Base-by-base conservation (phyloP, 2,329 filamentous ascomycete genomes). In the Fusarium sarcochroum region DNA sequence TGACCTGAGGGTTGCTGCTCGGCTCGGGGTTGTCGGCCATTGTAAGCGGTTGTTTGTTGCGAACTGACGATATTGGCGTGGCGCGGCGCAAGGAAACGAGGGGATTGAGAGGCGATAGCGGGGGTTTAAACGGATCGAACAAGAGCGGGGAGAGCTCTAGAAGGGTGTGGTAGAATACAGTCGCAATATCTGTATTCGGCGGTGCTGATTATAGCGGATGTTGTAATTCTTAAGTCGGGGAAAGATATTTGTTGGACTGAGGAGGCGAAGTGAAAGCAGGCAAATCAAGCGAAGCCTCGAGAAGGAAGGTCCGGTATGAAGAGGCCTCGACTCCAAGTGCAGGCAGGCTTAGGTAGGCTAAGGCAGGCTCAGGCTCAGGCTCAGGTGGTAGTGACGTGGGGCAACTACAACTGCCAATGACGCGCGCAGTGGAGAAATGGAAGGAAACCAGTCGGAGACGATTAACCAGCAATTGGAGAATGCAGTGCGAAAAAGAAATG, bases 1-100 rank as follows among this genome's bases (percentile, higher is more conserved):
- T 97, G 82, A 99, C 84, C 75, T 94, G 90, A 75, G 90, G 83
- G 76, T 94, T 93, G 74, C 89, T 86, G 75, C 83, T 78, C 71
- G 85, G 79, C 63, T 87, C 85, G 73, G 83, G 79, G 76, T 87
- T 87, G 79, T 93, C 91, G 77, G 91, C 86, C 90, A 92, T 93
- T 71, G 66, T 74, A 76, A 68, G 38, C 15, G 42, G 48, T 37
- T 14, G 46, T 47, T 35, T 42, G 52, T 55, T 51, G 49, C 14
- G 41, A 44, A 42, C 49, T 55, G 54, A 54, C 56, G 69, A 55
- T 46, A 63, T 30, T 32, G 54, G 59, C 44, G 60, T 55, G 45
- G 52, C 63, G 67, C 47, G 56, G 59, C 50, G 66, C 65, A 58
- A 58, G 63, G 67, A 46, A 46, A 61, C 27, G 66, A 53, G 63